Evolutionary conservation across 2,329 filamentous ascomycete genomes (phyloP).

Genomic region (Paraphoma chrysanthemicola): DNA sequence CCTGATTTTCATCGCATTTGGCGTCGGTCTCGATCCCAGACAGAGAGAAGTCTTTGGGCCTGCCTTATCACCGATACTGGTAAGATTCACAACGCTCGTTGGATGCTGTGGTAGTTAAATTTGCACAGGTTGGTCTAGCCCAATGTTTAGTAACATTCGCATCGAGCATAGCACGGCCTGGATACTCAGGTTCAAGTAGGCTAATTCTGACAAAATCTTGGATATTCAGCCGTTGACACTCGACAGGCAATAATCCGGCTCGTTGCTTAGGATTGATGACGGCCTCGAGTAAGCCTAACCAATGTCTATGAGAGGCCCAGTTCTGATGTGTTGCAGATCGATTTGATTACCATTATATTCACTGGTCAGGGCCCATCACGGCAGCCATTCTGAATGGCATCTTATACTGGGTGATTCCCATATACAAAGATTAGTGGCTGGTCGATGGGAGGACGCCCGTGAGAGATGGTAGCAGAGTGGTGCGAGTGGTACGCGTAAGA

Average conservation of each 20-base stretch:
- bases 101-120: neutral
- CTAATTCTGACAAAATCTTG: neutral
- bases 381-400: slow-evolving; percentile 42
- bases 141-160: slow-evolving; percentile 36
- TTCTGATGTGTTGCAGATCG: slow-evolving; percentile 20
- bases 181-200: slow-evolving; percentile 43
- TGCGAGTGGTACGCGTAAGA: too few relatives aligned
- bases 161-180: slow-evolving; percentile 33
- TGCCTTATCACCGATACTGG: slow-evolving; percentile 57
- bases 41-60: slow-evolving; percentile 59
- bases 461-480: too few relatives aligned
- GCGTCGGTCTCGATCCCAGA: slow-evolving; percentile 61
- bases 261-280: slow-evolving; percentile 47
- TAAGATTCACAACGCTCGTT: slow-evolving; percentile 37
- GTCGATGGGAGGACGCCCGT: too few relatives aligned
- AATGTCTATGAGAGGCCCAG: neutral
- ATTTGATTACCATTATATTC: slow-evolving; percentile 44
- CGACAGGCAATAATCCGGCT: slow-evolving; percentile 42
- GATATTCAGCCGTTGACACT: neutral
- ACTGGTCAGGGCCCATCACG: slow-evolving; percentile 40
- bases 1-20: slow-evolving; percentile 59
- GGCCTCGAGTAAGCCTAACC: slow-evolving; percentile 18
- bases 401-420: slow-evolving; percentile 35
- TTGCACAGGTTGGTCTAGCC: slow-evolving; percentile 27
- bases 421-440: slow-evolving; percentile 20